Base-by-base conservation (phyloP, 75 land plant species). In the Pinus tabuliformis region DNA sequence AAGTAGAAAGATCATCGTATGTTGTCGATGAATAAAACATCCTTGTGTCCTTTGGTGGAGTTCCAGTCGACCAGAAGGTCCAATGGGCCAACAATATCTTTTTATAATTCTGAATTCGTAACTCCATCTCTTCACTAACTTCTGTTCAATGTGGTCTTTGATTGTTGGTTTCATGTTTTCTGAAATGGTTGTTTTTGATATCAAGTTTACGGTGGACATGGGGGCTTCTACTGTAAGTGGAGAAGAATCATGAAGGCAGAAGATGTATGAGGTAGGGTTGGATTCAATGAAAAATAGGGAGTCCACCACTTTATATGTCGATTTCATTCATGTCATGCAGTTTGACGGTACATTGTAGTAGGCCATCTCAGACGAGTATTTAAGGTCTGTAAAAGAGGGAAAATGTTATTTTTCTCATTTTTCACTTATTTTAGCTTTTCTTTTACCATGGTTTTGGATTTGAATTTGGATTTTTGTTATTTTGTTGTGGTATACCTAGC, bases 311-410 rank as follows among this genome's bases (percentile, higher is more conserved):
- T 85, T 97, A 92, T 89, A 82, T 79, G 78, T 97, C 9, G 96
- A 97, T 77, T 97, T 97, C 87, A 77, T 86, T 30, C 98, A 97
- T 72, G 90, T 97, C 58, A 90, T 95, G 96, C 82, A 78, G 9
- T 89, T 77, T 86, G 90, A 87, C 58, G 90, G 91, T 62, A 60
- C 84, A 18, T 87, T 97, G 14, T 94, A 95, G 78, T 78, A 78
- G 73, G 86, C 92, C 62, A 91, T 97, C 14, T 86, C 92, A 6
- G 92, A 95, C 3, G 94, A 97, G 66, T 97, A 77, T 73, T 60
- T 95, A 52, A 90, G 99, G 99, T 91, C 5, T 57, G 18, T 30
- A 12, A 16, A 18, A 37, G 37, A 26, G 20, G 56, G 4, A 0
- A 56, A 30, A 17, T 15, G 8, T n/a, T 15, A 2, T 9, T 28